Percentiles rank a stretch among this genome's conserved stretches.
phyloP scores from a whole-genome alignment of 352 stramenopile genomes.

The Globisporangium rhizosaccharum region DNA sequence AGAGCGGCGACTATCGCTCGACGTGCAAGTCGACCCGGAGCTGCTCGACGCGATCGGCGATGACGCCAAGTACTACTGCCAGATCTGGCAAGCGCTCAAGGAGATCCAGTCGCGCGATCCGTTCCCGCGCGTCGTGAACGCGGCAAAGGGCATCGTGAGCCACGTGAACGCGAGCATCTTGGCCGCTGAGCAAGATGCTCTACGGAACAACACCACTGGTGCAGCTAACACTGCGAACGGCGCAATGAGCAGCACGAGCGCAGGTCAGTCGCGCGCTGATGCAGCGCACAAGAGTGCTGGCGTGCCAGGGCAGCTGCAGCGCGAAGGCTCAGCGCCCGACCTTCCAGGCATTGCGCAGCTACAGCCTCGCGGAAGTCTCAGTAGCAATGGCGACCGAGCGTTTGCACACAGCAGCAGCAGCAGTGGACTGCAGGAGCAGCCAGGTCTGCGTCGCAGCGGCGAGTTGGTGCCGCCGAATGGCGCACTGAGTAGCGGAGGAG shows the following conservation, averaged over 20 bases:
- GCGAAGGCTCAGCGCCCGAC: conserved; percentile 35
- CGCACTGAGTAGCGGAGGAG: conserved; percentile 6
- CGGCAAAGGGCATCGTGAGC: conserved; percentile 59
- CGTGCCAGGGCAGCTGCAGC: conserved; percentile 20
- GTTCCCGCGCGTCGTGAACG: conserved; percentile 67
- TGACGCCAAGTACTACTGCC: conserved; percentile 75
- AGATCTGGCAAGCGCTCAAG: conserved; percentile 84
- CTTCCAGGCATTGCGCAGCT: conserved; percentile 13
- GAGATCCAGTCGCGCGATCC: conserved; percentile 85
- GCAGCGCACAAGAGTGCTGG: conserved; percentile 7
- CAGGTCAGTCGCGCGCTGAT: conserved; percentile 4
- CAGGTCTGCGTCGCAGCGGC: conserved; percentile 14
- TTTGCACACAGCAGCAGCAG: conserved; percentile 5
- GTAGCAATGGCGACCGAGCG: conserved; percentile 10
- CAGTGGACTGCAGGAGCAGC: conserved; percentile 17
- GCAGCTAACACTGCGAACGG: conserved; percentile 1
- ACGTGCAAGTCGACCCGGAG: conserved; percentile 38
- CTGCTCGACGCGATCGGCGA: conserved; percentile 40
- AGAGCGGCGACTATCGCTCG: conserved; percentile 11
- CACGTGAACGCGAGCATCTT: conserved; percentile 57
- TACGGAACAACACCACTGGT: conserved; percentile 20
- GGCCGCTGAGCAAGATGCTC: conserved; percentile 43
- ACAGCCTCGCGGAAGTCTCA: conserved; percentile 8
- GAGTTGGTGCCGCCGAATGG: conserved; percentile 17
- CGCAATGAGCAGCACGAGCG: background rate